phyloP scores from a whole-genome alignment of 148 eudicot genomes.

The Silene latifolia region DNA sequence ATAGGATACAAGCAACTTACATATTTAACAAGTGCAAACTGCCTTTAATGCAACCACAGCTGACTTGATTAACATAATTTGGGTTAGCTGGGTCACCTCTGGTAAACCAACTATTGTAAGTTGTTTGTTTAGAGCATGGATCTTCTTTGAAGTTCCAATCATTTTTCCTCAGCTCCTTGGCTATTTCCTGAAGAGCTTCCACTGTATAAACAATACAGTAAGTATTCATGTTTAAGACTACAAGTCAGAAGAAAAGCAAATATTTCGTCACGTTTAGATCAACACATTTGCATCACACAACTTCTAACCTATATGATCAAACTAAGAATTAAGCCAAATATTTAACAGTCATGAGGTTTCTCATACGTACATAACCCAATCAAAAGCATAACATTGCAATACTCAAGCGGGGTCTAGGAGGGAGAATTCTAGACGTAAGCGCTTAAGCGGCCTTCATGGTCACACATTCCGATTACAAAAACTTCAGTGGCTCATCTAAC shows the following conservation, averaged over 20 bases:
- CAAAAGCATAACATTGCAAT: not conserved
- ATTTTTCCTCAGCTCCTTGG: slow-evolving; percentile 32
- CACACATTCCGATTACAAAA: not conserved
- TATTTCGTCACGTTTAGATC: not conserved
- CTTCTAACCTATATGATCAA: not conserved
- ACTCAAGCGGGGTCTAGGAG: not conserved
- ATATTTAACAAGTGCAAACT: slow-evolving; percentile 28
- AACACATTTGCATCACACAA: slow-evolving; percentile 1
- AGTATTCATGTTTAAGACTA: not conserved
- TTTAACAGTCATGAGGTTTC: too few species aligned
- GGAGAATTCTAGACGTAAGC: not conserved
- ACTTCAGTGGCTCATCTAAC: not conserved
- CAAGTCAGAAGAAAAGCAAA: not conserved
- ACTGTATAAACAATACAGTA: slow-evolving; percentile 23
- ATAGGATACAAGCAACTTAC: slow-evolving; percentile 21
- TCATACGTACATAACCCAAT: too few species aligned
- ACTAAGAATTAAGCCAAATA: not conserved
- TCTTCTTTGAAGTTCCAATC: slow-evolving; percentile 38
- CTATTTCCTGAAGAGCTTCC: slow-evolving; percentile 32
- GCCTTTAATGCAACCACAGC: slow-evolving; percentile 26
- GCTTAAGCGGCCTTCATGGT: too few species aligned
- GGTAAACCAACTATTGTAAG: slow-evolving; percentile 29
- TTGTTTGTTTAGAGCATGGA: slow-evolving; percentile 28
- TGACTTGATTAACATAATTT: slow-evolving; percentile 29
- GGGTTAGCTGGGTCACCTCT: slow-evolving; percentile 6